Percentiles rank a stretch among this genome's conserved stretches.
Conservation (phyloP, 495 filamentous ascomycete species). For the Aspergillus wentii region DNA sequence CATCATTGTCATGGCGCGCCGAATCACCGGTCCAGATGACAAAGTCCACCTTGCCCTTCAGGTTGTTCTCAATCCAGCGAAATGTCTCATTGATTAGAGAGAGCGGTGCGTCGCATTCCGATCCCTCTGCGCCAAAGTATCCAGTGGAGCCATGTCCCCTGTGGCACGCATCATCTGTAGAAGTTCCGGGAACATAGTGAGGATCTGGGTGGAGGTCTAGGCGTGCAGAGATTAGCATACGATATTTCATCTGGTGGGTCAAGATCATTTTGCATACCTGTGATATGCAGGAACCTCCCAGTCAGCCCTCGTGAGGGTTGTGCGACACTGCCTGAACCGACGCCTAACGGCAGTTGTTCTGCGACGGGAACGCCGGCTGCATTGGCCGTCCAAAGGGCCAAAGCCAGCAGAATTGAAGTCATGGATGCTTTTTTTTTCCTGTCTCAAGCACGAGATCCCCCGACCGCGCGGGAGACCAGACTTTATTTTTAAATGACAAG, state of each 20-base stretch:
- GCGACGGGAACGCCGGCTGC: slow-evolving; percentile 10
- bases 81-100: slow-evolving; percentile 85
- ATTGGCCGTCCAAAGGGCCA: slow-evolving; percentile 5
- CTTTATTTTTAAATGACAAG: neutral
- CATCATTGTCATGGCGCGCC: slow-evolving; percentile 91
- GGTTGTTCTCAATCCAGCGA: slow-evolving; percentile 79
- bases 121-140: slow-evolving; percentile 74
- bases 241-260: slow-evolving; percentile 1
- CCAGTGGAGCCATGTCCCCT: slow-evolving; percentile 72
- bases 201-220: slow-evolving; percentile 87
- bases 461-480: slow-evolving; percentile 4
- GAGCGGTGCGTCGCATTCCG: slow-evolving; percentile 82
- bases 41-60: slow-evolving; percentile 86
- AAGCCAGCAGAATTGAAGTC: slow-evolving; percentile 9
- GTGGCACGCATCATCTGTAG: slow-evolving; percentile 73
- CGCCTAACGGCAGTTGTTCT: slow-evolving; percentile 9
- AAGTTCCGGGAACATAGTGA: slow-evolving; percentile 74
- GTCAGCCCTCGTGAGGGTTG: slow-evolving; percentile 15
- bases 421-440: slow-evolving; percentile 8
- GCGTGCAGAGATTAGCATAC: slow-evolving; percentile 1
- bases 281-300: slow-evolving; percentile 91
- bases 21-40: slow-evolving; percentile 98
- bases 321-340: neutral
- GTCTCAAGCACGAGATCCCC: slow-evolving; percentile 4
- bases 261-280: slow-evolving; percentile 53